Percentiles rank a stretch among this genome's conserved stretches.
Evolutionary conservation across 176 grass and related monocot species (phyloP).

Genomic region (Stipa capillata): DNA sequence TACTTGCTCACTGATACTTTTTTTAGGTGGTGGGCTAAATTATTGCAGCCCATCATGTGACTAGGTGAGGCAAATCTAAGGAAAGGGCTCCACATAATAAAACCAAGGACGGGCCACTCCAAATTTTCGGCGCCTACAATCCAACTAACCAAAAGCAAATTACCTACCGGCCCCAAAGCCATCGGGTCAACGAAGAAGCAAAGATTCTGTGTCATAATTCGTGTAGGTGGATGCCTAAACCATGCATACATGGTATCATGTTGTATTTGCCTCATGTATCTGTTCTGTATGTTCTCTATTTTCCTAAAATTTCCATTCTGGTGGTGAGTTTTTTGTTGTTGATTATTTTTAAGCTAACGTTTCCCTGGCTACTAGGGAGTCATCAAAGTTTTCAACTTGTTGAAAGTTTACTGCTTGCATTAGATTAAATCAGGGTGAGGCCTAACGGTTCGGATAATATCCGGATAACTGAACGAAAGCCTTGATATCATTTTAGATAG

Average conservation of each 20-base stretch:
- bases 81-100: slow-evolving; percentile 55
- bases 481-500: too few relatives aligned
- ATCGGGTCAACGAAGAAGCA: slow-evolving; percentile 15
- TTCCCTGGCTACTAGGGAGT: too few relatives aligned
- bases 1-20: neutral
- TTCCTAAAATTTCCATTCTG: neutral
- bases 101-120: slow-evolving; percentile 14
- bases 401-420: too few relatives aligned
- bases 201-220: slow-evolving; percentile 24
- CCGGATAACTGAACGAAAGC: too few relatives aligned
- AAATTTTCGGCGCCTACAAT: neutral
- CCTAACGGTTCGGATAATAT: too few relatives aligned
- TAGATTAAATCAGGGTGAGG: too few relatives aligned
- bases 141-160: slow-evolving; percentile 13
- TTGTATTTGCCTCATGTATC: neutral
- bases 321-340: too few relatives aligned
- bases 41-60: slow-evolving; percentile 42
- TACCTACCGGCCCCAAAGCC: neutral
- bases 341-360: too few relatives aligned
- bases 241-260: neutral
- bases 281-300: neutral
- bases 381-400: too few relatives aligned
- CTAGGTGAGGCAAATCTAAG: slow-evolving; percentile 44
- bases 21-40: slow-evolving; percentile 31
- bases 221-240: neutral